Evolutionary conservation across 495 filamentous ascomycete genomes (phyloP).

Genomic region (Chaetomium tenue): DNA sequence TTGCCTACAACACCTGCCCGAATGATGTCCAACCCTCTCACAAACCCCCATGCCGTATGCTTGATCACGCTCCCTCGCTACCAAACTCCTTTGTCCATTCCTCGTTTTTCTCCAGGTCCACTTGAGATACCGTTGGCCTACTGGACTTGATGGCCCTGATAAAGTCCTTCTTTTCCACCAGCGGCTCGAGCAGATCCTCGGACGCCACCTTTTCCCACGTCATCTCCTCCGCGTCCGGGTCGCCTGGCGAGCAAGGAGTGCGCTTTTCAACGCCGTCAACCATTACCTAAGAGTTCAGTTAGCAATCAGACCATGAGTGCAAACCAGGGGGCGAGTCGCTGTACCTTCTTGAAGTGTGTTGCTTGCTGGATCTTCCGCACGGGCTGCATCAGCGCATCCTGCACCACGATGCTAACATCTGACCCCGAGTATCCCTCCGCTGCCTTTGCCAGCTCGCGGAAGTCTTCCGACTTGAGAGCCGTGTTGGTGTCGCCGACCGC

Average conservation of each 20-base stretch:
- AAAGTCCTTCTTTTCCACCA: slow-evolving; percentile 87
- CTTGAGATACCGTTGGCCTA: slow-evolving; percentile 81
- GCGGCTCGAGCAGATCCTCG: slow-evolving; percentile 79
- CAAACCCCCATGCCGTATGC: not conserved
- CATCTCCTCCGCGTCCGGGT: slow-evolving; percentile 83
- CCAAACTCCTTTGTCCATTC: slow-evolving; percentile 98
- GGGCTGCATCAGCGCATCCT: slow-evolving; percentile 97
- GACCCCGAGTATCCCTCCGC: slow-evolving; percentile 93
- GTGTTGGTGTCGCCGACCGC: slow-evolving; percentile 88
- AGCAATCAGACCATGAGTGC: not conserved
- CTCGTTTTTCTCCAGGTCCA: slow-evolving; percentile 77
- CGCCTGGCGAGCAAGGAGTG: slow-evolving; percentile 93
- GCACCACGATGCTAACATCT: slow-evolving; percentile 94
- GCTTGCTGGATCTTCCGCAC: slow-evolving; percentile 96
- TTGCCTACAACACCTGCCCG: slow-evolving; percentile 26
- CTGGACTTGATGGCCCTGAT: slow-evolving; percentile 85
- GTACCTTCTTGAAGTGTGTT: slow-evolving; percentile 95
- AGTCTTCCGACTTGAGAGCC: slow-evolving; percentile 75
- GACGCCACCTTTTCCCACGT: slow-evolving; percentile 83
- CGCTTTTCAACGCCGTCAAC: slow-evolving; percentile 71
- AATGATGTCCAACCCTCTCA: not conserved
- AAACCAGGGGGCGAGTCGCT: not conserved
- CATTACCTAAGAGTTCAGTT: slow-evolving; percentile 54
- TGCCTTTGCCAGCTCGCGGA: slow-evolving; percentile 69
- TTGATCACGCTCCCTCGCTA: slow-evolving; percentile 68